Evolutionary conservation across 257 asterid genomes (phyloP), one percentile per base, ranked within the genome.

Genomic region (Buddleja alternifolia): DNA sequence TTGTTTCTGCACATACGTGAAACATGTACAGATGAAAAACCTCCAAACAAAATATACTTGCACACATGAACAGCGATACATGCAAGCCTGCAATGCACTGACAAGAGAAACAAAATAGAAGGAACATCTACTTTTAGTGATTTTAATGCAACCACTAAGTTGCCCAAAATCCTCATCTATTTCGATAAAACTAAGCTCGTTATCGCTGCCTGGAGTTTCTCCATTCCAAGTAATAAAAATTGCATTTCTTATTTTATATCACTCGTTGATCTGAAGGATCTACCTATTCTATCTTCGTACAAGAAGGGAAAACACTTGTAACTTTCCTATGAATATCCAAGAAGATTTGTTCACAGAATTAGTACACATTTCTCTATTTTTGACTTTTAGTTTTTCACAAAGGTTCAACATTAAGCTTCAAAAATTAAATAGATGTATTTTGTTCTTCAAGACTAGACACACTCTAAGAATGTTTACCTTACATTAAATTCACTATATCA

Each of bases 281-380:
- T n/a, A n/a, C n/a, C n/a, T n/a, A n/a, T n/a, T n/a, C n/a, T n/a
- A n/a, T n/a, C n/a, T n/a, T n/a, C n/a, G n/a, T n/a, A n/a, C n/a
- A n/a, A n/a, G n/a, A n/a, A n/a, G n/a, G n/a, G n/a, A n/a, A 59
- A 21, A 40, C 20, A 40, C 50, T 60, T 59, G 61, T 54, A 10
- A 20, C 20, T 21, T 41, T 11, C 20, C 37, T 19, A 10, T 10
- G 20, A 41, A 4, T 3, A 20, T 19, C 14, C 21, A 59, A 59
- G 65, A 37, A 5, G 42, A 10, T 55, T 55, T 24, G 12, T 55
- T 29, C 12, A 10, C 6, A n/a, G 6, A 29, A 29, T 1, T 17
- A 37, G 15, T 36, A 39, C 36, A 32, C 7, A 60, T 60, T 41
- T 39, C 50, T 15, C 14, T 7, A 6, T 60, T 24, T 19, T 7